Conservation (phyloP, 1,139 yeast genomes). For the Pichia sp. region DNA sequence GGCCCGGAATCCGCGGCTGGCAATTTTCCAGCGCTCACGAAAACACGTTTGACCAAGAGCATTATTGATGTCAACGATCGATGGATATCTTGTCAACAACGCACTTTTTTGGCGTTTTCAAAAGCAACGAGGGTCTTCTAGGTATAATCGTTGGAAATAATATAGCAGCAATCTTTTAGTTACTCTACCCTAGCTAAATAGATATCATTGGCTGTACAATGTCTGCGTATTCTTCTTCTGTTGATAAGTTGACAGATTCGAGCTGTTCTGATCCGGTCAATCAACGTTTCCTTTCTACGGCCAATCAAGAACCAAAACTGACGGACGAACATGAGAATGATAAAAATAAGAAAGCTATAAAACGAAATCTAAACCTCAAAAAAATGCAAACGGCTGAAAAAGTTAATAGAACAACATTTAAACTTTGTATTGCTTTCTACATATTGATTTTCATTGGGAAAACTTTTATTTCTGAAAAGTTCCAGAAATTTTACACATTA, state of each 20-base stretch:
- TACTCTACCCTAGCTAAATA: too few species aligned
- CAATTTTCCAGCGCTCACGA: too few species aligned
- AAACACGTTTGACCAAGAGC: too few species aligned
- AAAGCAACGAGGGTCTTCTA: too few species aligned
- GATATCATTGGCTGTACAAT: not conserved
- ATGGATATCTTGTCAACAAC: too few species aligned
- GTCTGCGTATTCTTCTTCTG: conserved; percentile 4
- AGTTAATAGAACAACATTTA: conserved; percentile 17
- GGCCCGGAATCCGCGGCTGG: too few species aligned
- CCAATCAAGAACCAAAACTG: not conserved
- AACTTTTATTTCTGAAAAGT: conserved; percentile 9
- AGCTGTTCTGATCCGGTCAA: conserved; percentile 1
- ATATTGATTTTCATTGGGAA: conserved; percentile 14
- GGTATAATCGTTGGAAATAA: too few species aligned
- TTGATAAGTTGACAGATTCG: conserved; percentile 1
- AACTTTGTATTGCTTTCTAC: conserved; percentile 16
- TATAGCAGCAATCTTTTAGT: too few species aligned
- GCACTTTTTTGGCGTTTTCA: too few species aligned
- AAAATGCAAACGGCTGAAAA: conserved; percentile 11
- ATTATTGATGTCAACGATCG: too few species aligned
- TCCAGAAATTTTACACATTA: conserved; percentile 39
- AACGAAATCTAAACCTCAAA: not conserved
- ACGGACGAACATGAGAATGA: not conserved
- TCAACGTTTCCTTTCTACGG: conserved; percentile 6
- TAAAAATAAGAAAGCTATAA: not conserved